A percentile compares a stretch with the other conserved stretches of the same genome.
These are phyloP conservation scores for Posidonia australis DNA, from an alignment of 106 monocot species.

Conservation along the genomic window DNA sequence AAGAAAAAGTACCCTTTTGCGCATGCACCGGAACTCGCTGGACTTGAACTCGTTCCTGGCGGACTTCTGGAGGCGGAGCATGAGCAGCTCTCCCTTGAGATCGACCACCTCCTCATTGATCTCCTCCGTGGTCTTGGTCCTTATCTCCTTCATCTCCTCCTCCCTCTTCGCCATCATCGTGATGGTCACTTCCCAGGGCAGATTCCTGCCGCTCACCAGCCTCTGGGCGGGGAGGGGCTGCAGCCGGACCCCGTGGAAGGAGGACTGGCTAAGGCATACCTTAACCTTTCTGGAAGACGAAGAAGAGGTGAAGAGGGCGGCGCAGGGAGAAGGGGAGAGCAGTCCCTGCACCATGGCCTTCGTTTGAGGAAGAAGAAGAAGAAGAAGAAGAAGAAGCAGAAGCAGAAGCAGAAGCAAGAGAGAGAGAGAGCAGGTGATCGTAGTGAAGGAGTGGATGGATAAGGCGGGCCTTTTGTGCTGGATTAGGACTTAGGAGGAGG, in stretches of 20 bases:
- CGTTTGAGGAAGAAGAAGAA: not conserved
- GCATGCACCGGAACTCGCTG: constrained; percentile 81
- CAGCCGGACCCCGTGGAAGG: constrained; percentile 37
- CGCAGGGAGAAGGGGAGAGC: not conserved
- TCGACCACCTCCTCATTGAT: constrained; percentile 93
- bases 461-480: too few relatives aligned
- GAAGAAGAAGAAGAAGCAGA: constrained; percentile 1
- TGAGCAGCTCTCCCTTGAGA: constrained; percentile 81
- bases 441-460: too few relatives aligned
- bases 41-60: constrained; percentile 80
- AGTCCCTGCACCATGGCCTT: not conserved
- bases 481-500: too few relatives aligned
- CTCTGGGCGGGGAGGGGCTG: constrained; percentile 3
- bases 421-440: not conserved
- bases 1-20: constrained; percentile 54
- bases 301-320: not conserved
- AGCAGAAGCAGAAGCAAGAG: not conserved
- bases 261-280: constrained; percentile 7
- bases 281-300: not conserved
- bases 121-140: constrained; percentile 62
- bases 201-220: not conserved
- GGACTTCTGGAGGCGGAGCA: constrained; percentile 82
- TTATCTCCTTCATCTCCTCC: constrained; percentile 74
- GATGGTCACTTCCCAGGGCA: constrained; percentile 15
- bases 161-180: constrained; percentile 71